phyloP scores from a whole-genome alignment of 176 grass and related monocot species.

The Pontederia crassipes region DNA sequence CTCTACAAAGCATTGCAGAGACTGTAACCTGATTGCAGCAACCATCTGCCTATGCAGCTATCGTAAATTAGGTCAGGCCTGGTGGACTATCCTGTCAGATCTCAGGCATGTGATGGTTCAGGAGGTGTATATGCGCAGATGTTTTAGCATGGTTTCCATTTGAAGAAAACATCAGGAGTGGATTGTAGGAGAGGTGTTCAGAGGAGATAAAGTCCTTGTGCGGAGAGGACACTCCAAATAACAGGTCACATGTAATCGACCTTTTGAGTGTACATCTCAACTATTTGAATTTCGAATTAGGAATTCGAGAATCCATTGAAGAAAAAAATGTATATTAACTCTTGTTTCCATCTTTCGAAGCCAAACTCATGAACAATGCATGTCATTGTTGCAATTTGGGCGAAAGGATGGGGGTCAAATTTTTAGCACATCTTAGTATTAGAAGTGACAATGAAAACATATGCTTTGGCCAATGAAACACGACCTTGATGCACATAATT shows the following conservation, averaged over 20 bases:
- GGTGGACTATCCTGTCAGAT: background rate
- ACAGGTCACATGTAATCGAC: background rate
- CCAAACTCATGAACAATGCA: no score
- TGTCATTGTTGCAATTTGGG: no score
- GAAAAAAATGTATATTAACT: no score
- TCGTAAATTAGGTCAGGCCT: background rate
- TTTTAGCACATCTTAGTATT: no score
- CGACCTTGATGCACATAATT: no score
- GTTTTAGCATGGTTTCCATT: background rate
- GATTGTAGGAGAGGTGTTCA: background rate
- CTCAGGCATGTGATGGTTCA: background rate
- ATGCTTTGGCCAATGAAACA: background rate
- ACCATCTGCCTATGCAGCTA: background rate
- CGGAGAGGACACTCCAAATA: background rate
- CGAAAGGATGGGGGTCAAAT: no score
- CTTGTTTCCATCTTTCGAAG: no score
- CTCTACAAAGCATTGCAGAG: conserved; percentile 81
- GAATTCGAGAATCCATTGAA: no score
- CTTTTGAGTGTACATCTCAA: background rate
- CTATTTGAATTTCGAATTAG: no score
- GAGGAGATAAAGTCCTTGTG: background rate
- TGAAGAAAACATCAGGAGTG: background rate
- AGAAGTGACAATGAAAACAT: background rate
- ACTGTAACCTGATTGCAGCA: conserved; percentile 20
- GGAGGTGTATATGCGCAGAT: background rate